Conservation (phyloP, 495 filamentous ascomycete species). For the Aspergillus hancockii region DNA sequence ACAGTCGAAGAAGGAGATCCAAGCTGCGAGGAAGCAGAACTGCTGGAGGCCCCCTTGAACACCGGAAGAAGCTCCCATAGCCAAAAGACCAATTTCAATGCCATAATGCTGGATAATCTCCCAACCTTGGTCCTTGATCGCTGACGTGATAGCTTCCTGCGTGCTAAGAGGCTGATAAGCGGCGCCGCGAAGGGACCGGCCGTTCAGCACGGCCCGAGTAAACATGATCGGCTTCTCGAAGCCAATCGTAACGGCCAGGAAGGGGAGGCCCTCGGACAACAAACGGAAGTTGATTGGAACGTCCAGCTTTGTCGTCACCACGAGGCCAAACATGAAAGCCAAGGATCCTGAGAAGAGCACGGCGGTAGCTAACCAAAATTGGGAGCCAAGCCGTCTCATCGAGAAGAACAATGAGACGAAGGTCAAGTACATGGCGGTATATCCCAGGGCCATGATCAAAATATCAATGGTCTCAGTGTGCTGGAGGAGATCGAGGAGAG, state of each 20-base stretch:
- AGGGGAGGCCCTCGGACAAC: slow-evolving; percentile 93
- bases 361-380: slow-evolving; percentile 90
- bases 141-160: slow-evolving; percentile 79
- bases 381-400: slow-evolving; percentile 93
- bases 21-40: slow-evolving; percentile 97
- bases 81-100: slow-evolving; percentile 83
- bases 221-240: slow-evolving; percentile 98
- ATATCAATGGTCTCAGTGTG: slow-evolving; percentile 97
- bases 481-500: slow-evolving; percentile 86
- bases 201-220: slow-evolving; percentile 87
- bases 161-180: slow-evolving; percentile 55
- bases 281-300: slow-evolving; percentile 93
- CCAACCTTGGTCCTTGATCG: slow-evolving; percentile 87
- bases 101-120: slow-evolving; percentile 90
- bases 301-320: slow-evolving; percentile 87
- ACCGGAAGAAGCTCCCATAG: slow-evolving; percentile 84
- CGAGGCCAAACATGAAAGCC: slow-evolving; percentile 93
- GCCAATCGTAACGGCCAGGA: slow-evolving; percentile 97
- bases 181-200: slow-evolving; percentile 54
- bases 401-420: slow-evolving; percentile 97
- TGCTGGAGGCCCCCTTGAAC: slow-evolving; percentile 93
- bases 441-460: slow-evolving; percentile 94
- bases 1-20: slow-evolving; percentile 96
- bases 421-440: slow-evolving; percentile 96
- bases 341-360: slow-evolving; percentile 90